Evolutionary conservation across 805 yeast species (phyloP), one percentile per base, ranked within the genome.

Genomic region (Metschnikowia lochheadii): DNA sequence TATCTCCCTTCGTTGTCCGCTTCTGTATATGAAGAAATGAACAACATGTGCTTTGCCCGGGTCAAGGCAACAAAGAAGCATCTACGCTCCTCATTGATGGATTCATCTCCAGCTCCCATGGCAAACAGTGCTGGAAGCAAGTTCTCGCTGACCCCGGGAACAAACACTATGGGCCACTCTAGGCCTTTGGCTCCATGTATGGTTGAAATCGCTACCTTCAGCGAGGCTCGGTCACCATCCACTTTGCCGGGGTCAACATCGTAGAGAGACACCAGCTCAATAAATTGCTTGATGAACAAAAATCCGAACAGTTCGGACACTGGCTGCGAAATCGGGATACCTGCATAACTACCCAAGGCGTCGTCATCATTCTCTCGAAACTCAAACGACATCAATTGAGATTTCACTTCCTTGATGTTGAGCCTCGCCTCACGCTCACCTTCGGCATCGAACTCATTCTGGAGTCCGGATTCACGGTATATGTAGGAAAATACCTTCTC

Each of bases 161-260:
- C 79, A 62, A 89, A 88, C 0, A 92, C 97, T 13, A 88, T 81
- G 0, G 96, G 92, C 97, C 98, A 92, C 63, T 92, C 99, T 2
- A 91, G 72, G 0, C 99, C 99, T 64, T 92, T 92, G 1, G 97
- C 83, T 0, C 90, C 89, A 63, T 92, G 99, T 11, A 92, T 85
- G 0, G 98, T 94, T 0, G 96, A 85, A 0, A 92, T 48, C 5
- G 76, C 67, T 46, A 59, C 70, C 52, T 62, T 67, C 6, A 69
- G 69, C 7, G 54, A 45, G 21, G 44, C 46, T 20, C 45, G 48
- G n/a, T 49, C 39, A 5, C 55, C 55, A 15, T 51, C 52, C 14
- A 55, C 58, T 15, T 60, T 62, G 6, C 55, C 57, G 3, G 64
- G 70, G 13, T 57, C 55, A 1, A 57, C 48, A 18, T 56, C 62